These are phyloP conservation scores for Celoporthe dispersa DNA, from an alignment of 2,329 filamentous ascomycete genomes.

Conservation along the genomic window DNA sequence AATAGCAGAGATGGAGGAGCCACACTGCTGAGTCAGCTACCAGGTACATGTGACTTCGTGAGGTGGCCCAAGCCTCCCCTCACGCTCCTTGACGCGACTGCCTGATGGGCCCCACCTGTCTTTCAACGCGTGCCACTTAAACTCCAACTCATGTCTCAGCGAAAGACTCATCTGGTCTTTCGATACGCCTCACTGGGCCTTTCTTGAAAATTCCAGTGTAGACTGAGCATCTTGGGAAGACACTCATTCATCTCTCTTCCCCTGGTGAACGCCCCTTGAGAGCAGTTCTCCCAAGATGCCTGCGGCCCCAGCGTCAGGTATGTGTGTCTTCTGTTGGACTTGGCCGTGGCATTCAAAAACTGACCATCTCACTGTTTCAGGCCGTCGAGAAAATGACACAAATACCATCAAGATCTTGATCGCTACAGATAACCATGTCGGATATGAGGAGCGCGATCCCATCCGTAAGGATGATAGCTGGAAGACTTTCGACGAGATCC, in stretches of 20 bases:
- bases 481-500: constrained; percentile 93
- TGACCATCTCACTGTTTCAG: background rate
- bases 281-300: constrained; percentile 33
- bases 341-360: background rate
- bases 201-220: background rate
- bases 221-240: background rate
- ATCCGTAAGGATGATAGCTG: constrained; percentile 97
- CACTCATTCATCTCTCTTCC: background rate
- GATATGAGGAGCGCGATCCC: constrained; percentile 90
- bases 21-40: background rate
- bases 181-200: background rate
- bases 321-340: constrained; percentile 8
- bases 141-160: background rate
- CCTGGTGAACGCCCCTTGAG: background rate
- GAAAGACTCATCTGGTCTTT: background rate
- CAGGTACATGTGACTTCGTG: constrained; percentile 19
- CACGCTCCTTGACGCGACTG: constrained; percentile 13
- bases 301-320: constrained; percentile 32
- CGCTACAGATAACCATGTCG: constrained; percentile 97
- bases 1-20: background rate
- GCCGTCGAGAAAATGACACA: constrained; percentile 67
- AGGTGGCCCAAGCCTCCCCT: constrained; percentile 3
- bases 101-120: background rate
- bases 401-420: constrained; percentile 96
- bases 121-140: constrained; percentile 16